phyloP scores from a whole-genome alignment of 805 yeast genomes.

The Metschnikowia colocasiae region DNA sequence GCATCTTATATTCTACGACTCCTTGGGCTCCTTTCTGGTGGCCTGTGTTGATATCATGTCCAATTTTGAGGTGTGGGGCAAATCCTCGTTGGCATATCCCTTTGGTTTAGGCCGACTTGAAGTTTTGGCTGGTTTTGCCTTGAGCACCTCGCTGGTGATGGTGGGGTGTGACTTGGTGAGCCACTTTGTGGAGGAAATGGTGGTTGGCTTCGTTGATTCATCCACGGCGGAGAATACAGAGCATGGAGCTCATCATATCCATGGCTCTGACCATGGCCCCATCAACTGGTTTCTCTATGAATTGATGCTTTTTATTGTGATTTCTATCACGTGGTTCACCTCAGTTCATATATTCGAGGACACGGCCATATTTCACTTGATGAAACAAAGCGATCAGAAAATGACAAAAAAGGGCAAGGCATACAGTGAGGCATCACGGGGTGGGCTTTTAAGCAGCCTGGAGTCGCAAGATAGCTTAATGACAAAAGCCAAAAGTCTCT shows the following conservation, averaged over 20 bases:
- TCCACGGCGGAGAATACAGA: slow-evolving; percentile 18
- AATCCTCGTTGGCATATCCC: slow-evolving; percentile 77
- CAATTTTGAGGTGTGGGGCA: slow-evolving; percentile 91
- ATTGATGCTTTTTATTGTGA: slow-evolving; percentile 20
- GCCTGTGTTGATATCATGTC: slow-evolving; percentile 74
- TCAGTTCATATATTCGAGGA: slow-evolving; percentile 33
- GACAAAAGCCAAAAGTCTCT: not conserved
- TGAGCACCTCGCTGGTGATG: slow-evolving; percentile 79
- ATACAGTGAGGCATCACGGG: not conserved
- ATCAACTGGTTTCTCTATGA: slow-evolving; percentile 31
- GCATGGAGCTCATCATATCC: slow-evolving; percentile 40
- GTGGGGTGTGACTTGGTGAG: slow-evolving; percentile 88
- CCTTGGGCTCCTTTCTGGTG: slow-evolving; percentile 67
- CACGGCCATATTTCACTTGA: slow-evolving; percentile 34
- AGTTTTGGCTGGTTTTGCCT: slow-evolving; percentile 81
- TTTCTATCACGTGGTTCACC: slow-evolving; percentile 27
- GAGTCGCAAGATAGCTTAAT: not conserved
- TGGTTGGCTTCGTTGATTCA: slow-evolving; percentile 35
- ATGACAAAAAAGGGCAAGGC: not conserved
- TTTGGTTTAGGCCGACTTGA: slow-evolving; percentile 93
- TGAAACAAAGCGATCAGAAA: slow-evolving; percentile 10
- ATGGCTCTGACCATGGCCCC: slow-evolving; percentile 22
- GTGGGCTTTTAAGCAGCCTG: not conserved
- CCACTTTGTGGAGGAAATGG: slow-evolving; percentile 77
- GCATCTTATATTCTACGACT: slow-evolving; percentile 83